phyloP scores from a whole-genome alignment of 2,329 filamentous ascomycete species.

The Aspergillus fructus region DNA sequence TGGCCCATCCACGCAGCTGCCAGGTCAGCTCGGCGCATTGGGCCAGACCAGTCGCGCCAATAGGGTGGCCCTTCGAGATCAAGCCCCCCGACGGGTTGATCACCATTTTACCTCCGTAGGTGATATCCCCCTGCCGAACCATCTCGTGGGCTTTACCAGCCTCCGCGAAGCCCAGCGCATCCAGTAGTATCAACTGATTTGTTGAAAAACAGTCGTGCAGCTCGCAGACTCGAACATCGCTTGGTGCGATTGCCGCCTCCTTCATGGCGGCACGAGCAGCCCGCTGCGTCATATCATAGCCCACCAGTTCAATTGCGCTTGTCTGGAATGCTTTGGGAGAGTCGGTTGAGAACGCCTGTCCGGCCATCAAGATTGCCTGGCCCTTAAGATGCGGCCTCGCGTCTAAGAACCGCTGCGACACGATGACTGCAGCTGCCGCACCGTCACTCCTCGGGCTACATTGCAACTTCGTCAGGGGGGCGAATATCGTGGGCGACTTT shows the following conservation, averaged over 20 bases:
- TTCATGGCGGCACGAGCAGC: constrained; percentile 66
- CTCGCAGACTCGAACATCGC: constrained; percentile 84
- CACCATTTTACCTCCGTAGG: constrained; percentile 77
- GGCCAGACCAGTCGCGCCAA: constrained; percentile 90
- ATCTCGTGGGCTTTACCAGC: constrained; percentile 88
- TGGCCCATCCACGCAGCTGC: constrained; percentile 95
- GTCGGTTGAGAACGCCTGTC: constrained; percentile 85
- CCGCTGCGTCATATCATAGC: constrained; percentile 76
- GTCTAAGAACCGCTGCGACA: constrained; percentile 85
- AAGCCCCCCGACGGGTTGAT: constrained; percentile 93
- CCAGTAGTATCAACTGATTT: constrained; percentile 89
- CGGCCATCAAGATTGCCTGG: constrained; percentile 85
- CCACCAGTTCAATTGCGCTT: constrained; percentile 86
- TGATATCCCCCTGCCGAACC: constrained; percentile 83
- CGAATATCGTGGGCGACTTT: constrained; percentile 73
- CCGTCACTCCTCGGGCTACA: constrained; percentile 97
- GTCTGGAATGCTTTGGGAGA: constrained; percentile 75
- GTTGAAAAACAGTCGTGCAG: constrained; percentile 96
- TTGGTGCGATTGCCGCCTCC: constrained; percentile 65
- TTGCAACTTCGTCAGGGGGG: constrained; percentile 90
- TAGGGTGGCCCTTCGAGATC: constrained; percentile 93
- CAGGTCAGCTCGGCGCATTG: constrained; percentile 94
- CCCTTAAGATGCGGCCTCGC: constrained; percentile 76
- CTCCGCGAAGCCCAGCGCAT: constrained; percentile 76
- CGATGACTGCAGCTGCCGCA: constrained; percentile 81